Evolutionary conservation across 192 early-diverging fungal species (phyloP).

Genomic region (Lobosporangium transversale): DNA sequence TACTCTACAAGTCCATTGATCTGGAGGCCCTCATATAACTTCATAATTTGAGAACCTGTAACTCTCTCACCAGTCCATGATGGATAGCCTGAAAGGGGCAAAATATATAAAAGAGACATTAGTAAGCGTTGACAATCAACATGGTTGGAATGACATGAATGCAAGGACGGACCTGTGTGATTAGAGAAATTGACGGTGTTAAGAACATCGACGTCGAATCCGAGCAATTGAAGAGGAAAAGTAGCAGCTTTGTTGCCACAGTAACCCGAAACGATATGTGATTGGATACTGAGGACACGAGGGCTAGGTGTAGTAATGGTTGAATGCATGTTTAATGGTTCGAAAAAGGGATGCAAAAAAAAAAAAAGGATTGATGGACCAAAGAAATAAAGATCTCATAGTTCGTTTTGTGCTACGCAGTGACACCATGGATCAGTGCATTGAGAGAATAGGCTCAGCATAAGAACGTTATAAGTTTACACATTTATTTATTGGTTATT

Average conservation of each 20-base stretch:
- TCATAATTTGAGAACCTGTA: conserved; percentile 68
- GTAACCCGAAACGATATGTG: conserved; percentile 63
- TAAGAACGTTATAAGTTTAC: no score
- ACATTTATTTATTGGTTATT: no score
- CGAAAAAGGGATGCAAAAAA: not conserved
- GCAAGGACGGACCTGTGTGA: conserved; percentile 73
- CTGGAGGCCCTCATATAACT: conserved; percentile 77
- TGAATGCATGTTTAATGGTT: not conserved
- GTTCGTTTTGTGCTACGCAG: no score
- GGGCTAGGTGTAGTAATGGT: conserved; percentile 15
- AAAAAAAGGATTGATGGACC: no score
- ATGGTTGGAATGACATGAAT: no score
- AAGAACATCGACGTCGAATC: conserved; percentile 91
- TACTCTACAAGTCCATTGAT: conserved; percentile 79
- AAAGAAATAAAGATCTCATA: no score
- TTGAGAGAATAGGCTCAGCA: no score
- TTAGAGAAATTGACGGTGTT: conserved; percentile 97
- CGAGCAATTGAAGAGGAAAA: conserved; percentile 90
- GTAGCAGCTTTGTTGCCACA: conserved; percentile 88
- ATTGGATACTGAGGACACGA: conserved; percentile 62
- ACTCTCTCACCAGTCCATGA: conserved; percentile 76
- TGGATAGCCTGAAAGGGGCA: conserved; percentile 69
- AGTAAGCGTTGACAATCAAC: no score
- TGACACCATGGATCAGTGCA: no score
- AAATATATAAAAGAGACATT: no score